phyloP scores from a whole-genome alignment of 202 grass and related monocot genomes.

The Saccharum hybrid region DNA sequence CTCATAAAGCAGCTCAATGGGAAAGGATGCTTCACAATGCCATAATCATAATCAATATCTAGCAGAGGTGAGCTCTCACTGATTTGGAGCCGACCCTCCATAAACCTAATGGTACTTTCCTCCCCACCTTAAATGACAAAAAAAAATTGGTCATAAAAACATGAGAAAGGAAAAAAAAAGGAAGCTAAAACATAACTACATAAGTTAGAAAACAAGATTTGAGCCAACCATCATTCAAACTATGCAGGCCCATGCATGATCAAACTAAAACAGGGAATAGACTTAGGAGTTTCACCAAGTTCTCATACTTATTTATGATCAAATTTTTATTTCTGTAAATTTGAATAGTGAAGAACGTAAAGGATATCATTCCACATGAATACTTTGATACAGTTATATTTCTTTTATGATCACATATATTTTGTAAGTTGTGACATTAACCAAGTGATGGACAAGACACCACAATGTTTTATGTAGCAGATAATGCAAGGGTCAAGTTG shows the following conservation, averaged over 20 bases:
- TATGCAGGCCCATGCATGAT: slow-evolving; percentile 7
- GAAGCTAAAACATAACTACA: slow-evolving; percentile 1
- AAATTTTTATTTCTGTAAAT: slow-evolving; percentile 9
- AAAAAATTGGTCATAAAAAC: slow-evolving; percentile 31
- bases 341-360: neutral
- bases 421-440: neutral
- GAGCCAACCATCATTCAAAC: slow-evolving; percentile 5
- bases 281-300: slow-evolving; percentile 27
- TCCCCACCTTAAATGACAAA: slow-evolving; percentile 73
- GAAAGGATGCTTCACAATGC: slow-evolving; percentile 96
- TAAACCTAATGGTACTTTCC: slow-evolving; percentile 92
- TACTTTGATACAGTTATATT: slow-evolving; percentile 10
- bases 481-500: neutral
- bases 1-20: slow-evolving; percentile 93
- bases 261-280: slow-evolving; percentile 17
- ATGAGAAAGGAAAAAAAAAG: neutral
- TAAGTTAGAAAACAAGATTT: neutral
- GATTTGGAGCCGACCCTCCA: slow-evolving; percentile 71
- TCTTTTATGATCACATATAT: slow-evolving; percentile 1
- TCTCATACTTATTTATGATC: slow-evolving; percentile 5
- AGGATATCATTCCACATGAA: neutral
- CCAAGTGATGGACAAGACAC: slow-evolving; percentile 12
- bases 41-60: slow-evolving; percentile 84
- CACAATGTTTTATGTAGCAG: neutral
- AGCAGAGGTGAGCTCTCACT: slow-evolving; percentile 77